These are phyloP conservation scores for Dryadomyces quercus-mongolicae DNA, from an alignment of 2,329 filamentous ascomycete genomes.

Conservation along the genomic window DNA sequence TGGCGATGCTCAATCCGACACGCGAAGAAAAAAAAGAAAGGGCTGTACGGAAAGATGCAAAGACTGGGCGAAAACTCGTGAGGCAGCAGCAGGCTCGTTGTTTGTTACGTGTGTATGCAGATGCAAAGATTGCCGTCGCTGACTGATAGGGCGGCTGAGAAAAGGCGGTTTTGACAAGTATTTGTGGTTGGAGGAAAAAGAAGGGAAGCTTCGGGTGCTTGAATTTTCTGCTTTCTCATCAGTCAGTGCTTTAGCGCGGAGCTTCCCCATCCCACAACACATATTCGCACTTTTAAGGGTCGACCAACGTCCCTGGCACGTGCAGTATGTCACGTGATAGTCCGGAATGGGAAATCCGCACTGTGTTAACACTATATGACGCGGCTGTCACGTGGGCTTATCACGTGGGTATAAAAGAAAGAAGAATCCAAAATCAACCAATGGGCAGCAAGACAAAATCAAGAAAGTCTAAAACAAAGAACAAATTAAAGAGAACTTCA, in stretches of 20 bases:
- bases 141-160: background rate
- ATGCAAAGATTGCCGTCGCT: background rate
- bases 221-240: slow-evolving; percentile 5
- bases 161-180: background rate
- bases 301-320: slow-evolving; percentile 9
- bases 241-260: slow-evolving; percentile 7
- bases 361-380: background rate
- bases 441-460: no score
- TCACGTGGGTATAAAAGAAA: background rate
- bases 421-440: no score
- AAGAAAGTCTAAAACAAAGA: no score
- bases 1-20: slow-evolving; percentile 1
- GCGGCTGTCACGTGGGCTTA: background rate
- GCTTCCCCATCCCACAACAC: slow-evolving; percentile 10
- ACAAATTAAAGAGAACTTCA: no score
- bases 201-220: slow-evolving; percentile 5
- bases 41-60: background rate
- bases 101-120: background rate
- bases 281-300: background rate
- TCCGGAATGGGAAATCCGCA: background rate
- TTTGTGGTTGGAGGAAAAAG: slow-evolving; percentile 4
- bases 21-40: background rate
- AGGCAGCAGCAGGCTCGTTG: no score
- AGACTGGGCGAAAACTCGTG: background rate
- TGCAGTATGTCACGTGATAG: slow-evolving; percentile 2